These are phyloP conservation scores for Populus alba DNA, from an alignment of 345 rosid genomes.

Conservation along the genomic window DNA sequence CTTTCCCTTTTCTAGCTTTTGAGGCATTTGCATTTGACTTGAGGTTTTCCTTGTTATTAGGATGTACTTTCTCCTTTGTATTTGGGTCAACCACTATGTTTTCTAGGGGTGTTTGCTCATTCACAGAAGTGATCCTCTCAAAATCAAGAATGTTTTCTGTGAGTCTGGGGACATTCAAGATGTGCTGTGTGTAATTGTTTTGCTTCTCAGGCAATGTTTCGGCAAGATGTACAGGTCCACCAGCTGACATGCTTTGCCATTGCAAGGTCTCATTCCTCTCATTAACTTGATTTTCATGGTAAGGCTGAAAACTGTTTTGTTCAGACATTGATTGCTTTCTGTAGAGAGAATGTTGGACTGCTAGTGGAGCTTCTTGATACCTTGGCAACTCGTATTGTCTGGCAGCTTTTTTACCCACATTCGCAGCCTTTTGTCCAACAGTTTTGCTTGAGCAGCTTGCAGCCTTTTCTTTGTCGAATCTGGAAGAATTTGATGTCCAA, in stretches of 20 bases:
- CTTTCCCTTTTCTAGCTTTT: slow-evolving; percentile 50
- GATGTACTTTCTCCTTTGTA: slow-evolving; percentile 34
- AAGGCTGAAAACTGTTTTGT: slow-evolving; percentile 28
- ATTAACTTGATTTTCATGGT: slow-evolving; percentile 23
- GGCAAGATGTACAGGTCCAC: slow-evolving; percentile 25
- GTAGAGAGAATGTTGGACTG: slow-evolving; percentile 2
- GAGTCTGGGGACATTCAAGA: slow-evolving; percentile 23
- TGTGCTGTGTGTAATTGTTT: slow-evolving; percentile 23
- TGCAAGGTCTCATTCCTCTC: slow-evolving; percentile 31
- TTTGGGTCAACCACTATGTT: slow-evolving; percentile 33
- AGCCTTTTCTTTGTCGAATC: slow-evolving; percentile 28
- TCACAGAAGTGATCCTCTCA: slow-evolving; percentile 27
- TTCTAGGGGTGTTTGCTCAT: slow-evolving; percentile 21
- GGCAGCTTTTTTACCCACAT: slow-evolving; percentile 14
- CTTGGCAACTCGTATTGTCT: slow-evolving; percentile 23
- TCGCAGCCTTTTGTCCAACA: slow-evolving; percentile 24
- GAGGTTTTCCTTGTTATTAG: slow-evolving; percentile 19
- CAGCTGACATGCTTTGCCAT: slow-evolving; percentile 19
- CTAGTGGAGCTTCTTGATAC: slow-evolving; percentile 22
- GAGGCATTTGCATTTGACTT: slow-evolving; percentile 30
- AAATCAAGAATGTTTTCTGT: slow-evolving; percentile 24
- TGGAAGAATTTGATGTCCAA: slow-evolving; percentile 43
- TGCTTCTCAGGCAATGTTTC: slow-evolving; percentile 29
- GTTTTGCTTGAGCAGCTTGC: slow-evolving; percentile 21
- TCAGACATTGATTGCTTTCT: slow-evolving; percentile 20